phyloP scores from a whole-genome alignment of 1,284 basidiomycete species.

The Pterula multifida region DNA sequence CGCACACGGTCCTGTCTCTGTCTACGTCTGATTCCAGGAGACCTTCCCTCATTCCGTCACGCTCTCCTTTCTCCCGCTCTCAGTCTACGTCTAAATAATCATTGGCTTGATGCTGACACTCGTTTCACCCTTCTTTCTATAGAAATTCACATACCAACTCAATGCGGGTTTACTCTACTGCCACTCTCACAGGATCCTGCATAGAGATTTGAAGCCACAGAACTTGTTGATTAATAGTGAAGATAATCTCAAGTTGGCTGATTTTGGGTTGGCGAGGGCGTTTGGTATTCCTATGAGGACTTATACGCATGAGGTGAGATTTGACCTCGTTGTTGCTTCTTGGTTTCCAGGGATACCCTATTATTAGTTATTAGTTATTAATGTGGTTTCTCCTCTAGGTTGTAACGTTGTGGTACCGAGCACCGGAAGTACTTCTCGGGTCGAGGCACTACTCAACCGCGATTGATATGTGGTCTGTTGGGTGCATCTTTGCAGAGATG shows the following conservation, averaged over 20 bases:
- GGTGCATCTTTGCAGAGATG: constrained; percentile 93
- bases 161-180: constrained; percentile 87
- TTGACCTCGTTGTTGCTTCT: constrained; percentile 5
- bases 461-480: constrained; percentile 98
- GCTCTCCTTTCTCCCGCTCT: too few relatives aligned
- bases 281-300: constrained; percentile 97
- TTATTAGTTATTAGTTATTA: not conserved
- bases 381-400: constrained; percentile 44
- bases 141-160: constrained; percentile 90
- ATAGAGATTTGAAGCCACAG: constrained; percentile 96
- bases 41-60: too few relatives aligned
- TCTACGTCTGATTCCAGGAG: too few relatives aligned
- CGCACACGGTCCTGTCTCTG: too few relatives aligned
- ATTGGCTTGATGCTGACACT: constrained; percentile 2
- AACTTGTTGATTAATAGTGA: constrained; percentile 90
- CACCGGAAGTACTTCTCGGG: constrained; percentile 93
- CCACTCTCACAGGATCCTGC: constrained; percentile 92
- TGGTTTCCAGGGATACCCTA: too few relatives aligned
- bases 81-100: constrained; percentile 4
- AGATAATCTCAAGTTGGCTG: constrained; percentile 89
- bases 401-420: constrained; percentile 97
- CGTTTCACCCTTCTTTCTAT: too few relatives aligned
- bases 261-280: constrained; percentile 93
- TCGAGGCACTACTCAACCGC: constrained; percentile 93
- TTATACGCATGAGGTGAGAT: constrained; percentile 88